A percentile compares a stretch with the other conserved stretches of the same genome.
These are phyloP conservation scores for Artemisia argyi DNA, from an alignment of 129 eudicot species.

Conservation along the genomic window DNA sequence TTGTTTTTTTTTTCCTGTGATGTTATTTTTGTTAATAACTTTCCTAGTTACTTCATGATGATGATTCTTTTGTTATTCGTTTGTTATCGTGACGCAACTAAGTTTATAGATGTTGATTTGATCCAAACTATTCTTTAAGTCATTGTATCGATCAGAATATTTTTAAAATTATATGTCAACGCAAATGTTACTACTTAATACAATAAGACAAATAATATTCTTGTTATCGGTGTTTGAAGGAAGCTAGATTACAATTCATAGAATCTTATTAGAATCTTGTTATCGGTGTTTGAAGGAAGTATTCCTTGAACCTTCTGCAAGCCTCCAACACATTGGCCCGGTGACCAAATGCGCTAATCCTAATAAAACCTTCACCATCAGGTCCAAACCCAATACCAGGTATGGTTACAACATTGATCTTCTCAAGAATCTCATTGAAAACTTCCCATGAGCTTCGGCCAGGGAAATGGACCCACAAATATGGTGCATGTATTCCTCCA, in stretches of 20 bases:
- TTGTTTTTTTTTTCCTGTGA: not conserved
- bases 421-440: too few relatives aligned
- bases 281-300: too few relatives aligned
- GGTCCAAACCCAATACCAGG: conserved; percentile 99
- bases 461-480: too few relatives aligned
- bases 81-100: not conserved
- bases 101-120: not conserved
- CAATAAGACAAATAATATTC: too few relatives aligned
- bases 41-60: conserved; percentile 4
- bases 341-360: conserved; percentile 92
- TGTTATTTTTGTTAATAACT: not conserved
- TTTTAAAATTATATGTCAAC: not conserved
- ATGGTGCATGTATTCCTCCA: too few relatives aligned
- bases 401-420: too few relatives aligned
- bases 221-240: too few relatives aligned
- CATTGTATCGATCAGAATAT: not conserved
- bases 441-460: too few relatives aligned
- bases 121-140: not conserved
- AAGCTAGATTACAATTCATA: too few relatives aligned
- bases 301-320: conserved; percentile 79
- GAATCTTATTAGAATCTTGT: too few relatives aligned
- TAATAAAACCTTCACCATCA: conserved; percentile 87
- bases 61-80: not conserved
- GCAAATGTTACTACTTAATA: too few relatives aligned
- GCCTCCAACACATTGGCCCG: conserved; percentile 83